Evolutionary conservation across 1,139 yeast genomes (phyloP).

Genomic region (Candida tetrigidarum): DNA sequence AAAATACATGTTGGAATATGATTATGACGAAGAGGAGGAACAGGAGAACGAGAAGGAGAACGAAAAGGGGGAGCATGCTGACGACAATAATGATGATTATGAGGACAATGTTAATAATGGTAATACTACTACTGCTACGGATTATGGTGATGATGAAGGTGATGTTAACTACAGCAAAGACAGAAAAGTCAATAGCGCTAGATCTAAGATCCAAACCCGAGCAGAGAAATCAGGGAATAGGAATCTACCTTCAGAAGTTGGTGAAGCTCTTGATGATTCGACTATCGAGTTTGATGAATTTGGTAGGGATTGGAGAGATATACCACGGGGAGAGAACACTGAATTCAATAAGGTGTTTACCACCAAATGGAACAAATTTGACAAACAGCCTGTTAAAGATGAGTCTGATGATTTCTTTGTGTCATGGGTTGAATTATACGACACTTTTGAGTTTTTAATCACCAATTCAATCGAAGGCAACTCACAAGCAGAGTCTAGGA

Average conservation of each 20-base stretch:
- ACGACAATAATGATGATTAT: constrained; percentile 18
- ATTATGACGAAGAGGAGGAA: constrained; percentile 38
- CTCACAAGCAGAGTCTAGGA: constrained; percentile 29
- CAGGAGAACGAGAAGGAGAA: constrained; percentile 33
- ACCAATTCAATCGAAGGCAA: constrained; percentile 31
- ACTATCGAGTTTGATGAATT: constrained; percentile 54
- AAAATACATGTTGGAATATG: constrained; percentile 69
- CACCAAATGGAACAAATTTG: constrained; percentile 20
- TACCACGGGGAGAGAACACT: constrained; percentile 60
- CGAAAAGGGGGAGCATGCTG: too few species aligned
- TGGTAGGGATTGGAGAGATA: constrained; percentile 73
- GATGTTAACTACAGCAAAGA: constrained; percentile 9
- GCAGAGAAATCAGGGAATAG: too few species aligned
- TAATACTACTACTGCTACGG: too few species aligned
- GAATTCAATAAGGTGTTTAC: constrained; percentile 25
- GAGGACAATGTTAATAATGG: too few species aligned
- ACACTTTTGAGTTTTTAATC: constrained; percentile 32
- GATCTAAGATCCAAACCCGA: too few species aligned
- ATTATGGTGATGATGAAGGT: too few species aligned
- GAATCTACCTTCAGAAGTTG: constrained; percentile 2
- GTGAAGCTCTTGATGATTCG: constrained; percentile 3
- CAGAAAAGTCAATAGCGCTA: too few species aligned
- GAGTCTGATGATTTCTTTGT: constrained; percentile 33
- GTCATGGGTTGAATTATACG: constrained; percentile 34
- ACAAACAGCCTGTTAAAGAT: constrained; percentile 21